Evolutionary conservation across 139 green algal species (phyloP).

Genomic region (Deuterostichococcus epilithicus): DNA sequence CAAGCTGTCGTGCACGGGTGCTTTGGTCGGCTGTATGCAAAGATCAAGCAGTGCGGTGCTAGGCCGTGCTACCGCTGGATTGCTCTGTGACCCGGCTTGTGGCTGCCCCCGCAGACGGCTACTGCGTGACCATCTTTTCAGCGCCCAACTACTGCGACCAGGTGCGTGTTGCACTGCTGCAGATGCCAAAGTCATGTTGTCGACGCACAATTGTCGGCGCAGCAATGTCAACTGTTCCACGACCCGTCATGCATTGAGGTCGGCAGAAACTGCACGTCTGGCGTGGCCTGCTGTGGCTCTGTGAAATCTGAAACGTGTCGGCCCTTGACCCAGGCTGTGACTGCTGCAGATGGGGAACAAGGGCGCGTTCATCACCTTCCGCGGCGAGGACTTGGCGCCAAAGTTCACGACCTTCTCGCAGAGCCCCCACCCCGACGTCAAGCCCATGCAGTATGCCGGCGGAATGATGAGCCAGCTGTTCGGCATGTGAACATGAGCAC

Average conservation of each 20-base stretch:
- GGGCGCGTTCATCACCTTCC: slow-evolving; percentile 92
- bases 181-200: not conserved
- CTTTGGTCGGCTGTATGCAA: too few species aligned
- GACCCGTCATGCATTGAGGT: not conserved
- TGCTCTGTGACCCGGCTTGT: too few species aligned
- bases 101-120: too few species aligned
- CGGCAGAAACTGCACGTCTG: not conserved
- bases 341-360: slow-evolving; percentile 20
- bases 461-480: slow-evolving; percentile 4
- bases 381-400: slow-evolving; percentile 84
- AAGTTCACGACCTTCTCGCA: slow-evolving; percentile 89
- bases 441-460: slow-evolving; percentile 86
- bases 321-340: not conserved
- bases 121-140: slow-evolving; percentile 91
- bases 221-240: not conserved
- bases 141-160: slow-evolving; percentile 97
- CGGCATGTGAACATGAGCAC: too few species aligned
- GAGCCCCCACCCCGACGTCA: slow-evolving; percentile 82
- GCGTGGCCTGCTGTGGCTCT: not conserved
- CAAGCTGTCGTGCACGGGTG: too few species aligned
- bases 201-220: not conserved
- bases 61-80: too few species aligned
- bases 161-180: slow-evolving; percentile 18
- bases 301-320: not conserved
- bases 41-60: too few species aligned